phyloP scores from a whole-genome alignment of 2,329 filamentous ascomycete species.

The Clonostachys sp. region DNA sequence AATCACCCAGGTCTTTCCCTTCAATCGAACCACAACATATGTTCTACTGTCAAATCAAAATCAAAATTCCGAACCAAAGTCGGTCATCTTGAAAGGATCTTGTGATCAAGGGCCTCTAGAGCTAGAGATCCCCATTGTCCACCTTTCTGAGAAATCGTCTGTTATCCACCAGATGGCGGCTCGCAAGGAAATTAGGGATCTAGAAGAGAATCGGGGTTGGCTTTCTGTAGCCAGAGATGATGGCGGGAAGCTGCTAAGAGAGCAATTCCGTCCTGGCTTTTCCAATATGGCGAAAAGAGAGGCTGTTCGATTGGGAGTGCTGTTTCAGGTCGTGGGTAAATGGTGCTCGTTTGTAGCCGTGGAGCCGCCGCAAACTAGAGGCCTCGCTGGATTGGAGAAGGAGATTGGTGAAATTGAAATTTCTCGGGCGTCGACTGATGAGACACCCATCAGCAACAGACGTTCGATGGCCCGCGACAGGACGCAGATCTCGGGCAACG shows the following conservation, averaged over 20 bases:
- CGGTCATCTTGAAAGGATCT: constrained; percentile 53
- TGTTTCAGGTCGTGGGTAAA: constrained; percentile 63
- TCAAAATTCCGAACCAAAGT: constrained; percentile 12
- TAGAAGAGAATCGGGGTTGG: constrained; percentile 70
- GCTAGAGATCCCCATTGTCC: constrained; percentile 58
- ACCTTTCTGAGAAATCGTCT: constrained; percentile 34
- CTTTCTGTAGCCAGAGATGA: constrained; percentile 44
- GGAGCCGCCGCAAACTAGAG: constrained; percentile 17
- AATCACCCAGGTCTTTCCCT: constrained; percentile 63
- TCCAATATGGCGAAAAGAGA: constrained; percentile 60
- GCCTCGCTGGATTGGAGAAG: constrained; percentile 17
- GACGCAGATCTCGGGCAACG: too few species aligned
- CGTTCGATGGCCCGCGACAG: too few species aligned
- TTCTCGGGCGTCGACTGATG: too few species aligned
- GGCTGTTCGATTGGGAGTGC: constrained; percentile 59
- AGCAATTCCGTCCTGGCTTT: constrained; percentile 44
- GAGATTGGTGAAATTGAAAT: too few species aligned
- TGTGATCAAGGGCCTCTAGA: constrained; percentile 54
- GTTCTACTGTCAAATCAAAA: constrained; percentile 54
- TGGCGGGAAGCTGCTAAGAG: constrained; percentile 36
- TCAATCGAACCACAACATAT: constrained; percentile 61
- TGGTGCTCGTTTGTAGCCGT: constrained; percentile 73
- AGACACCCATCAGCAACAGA: too few species aligned
- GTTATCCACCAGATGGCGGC: constrained; percentile 69
- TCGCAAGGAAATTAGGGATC: constrained; percentile 61